A percentile compares a stretch with the other conserved stretches of the same genome.
Conservation (phyloP, 2,329 filamentous ascomycete species). For the Penicillium corylophilum region DNA sequence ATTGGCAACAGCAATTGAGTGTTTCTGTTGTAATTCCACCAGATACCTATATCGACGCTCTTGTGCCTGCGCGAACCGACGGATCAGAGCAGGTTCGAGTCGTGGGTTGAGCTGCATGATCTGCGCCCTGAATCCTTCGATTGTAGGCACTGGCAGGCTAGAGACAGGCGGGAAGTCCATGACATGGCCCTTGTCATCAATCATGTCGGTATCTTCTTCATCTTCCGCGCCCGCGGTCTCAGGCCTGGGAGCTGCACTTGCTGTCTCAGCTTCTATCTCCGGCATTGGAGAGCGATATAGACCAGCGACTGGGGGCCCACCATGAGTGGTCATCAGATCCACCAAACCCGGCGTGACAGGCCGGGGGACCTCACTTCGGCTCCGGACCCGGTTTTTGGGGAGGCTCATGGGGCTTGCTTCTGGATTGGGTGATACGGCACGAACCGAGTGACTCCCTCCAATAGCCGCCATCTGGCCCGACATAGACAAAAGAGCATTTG, state of each 20-base stretch:
- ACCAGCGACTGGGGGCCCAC: conserved; percentile 59
- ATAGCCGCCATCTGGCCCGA: conserved; percentile 47
- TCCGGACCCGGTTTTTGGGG: conserved; percentile 50
- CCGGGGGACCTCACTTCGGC: conserved; percentile 57
- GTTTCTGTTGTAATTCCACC: conserved; percentile 67
- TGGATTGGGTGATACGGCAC: conserved; percentile 43
- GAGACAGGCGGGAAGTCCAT: conserved; percentile 62
- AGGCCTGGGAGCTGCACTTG: conserved; percentile 10
- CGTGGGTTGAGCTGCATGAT: conserved; percentile 72
- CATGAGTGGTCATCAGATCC: conserved; percentile 57
- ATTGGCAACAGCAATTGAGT: conserved; percentile 60
- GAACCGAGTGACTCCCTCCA: conserved; percentile 58
- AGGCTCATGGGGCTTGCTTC: conserved; percentile 46
- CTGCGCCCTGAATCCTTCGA: conserved; percentile 74
- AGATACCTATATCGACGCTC: conserved; percentile 75
- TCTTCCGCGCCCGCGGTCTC: conserved; percentile 42
- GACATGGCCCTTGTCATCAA: conserved; percentile 60
- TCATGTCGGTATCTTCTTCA: conserved; percentile 56
- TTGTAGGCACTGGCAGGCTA: conserved; percentile 68
- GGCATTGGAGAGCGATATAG: conserved; percentile 47
- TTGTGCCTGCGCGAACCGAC: conserved; percentile 81
- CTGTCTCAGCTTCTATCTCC: conserved; percentile 12
- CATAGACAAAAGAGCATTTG: conserved; percentile 47
- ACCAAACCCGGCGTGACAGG: conserved; percentile 46
- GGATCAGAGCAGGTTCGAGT: conserved; percentile 67